Conservation (phyloP, 495 filamentous ascomycete species). For the Amniculicola lignicola region DNA sequence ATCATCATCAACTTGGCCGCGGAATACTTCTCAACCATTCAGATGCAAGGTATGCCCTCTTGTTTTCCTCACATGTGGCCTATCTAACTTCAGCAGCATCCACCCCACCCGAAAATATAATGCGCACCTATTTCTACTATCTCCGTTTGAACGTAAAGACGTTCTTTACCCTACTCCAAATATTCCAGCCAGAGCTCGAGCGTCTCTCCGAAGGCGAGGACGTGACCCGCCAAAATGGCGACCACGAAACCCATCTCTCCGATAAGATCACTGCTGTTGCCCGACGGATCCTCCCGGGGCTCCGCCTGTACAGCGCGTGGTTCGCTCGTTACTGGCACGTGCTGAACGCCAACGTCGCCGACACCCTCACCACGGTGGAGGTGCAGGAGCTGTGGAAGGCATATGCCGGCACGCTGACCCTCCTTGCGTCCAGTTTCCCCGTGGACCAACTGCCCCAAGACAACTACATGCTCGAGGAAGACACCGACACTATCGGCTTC, state of each 20-base stretch:
- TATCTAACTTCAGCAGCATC: slow-evolving; percentile 36
- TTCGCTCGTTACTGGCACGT: slow-evolving; percentile 53
- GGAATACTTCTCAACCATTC: slow-evolving; percentile 63
- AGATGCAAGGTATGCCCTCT: slow-evolving; percentile 54
- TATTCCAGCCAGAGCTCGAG: slow-evolving; percentile 66
- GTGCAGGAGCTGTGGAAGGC: slow-evolving; percentile 68
- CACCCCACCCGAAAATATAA: slow-evolving; percentile 31
- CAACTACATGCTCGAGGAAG: slow-evolving; percentile 72
- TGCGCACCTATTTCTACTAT: slow-evolving; percentile 65
- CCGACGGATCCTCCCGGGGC: slow-evolving; percentile 63
- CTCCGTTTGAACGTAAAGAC: slow-evolving; percentile 79
- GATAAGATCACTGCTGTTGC: slow-evolving; percentile 61
- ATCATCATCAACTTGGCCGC: slow-evolving; percentile 83
- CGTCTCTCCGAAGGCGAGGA: slow-evolving; percentile 49
- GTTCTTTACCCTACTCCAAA: slow-evolving; percentile 70
- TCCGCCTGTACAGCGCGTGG: slow-evolving; percentile 75
- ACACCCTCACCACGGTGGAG: slow-evolving; percentile 56
- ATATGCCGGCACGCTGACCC: slow-evolving; percentile 65
- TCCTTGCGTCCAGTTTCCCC: slow-evolving; percentile 60
- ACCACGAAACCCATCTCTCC: slow-evolving; percentile 38
- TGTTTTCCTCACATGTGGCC: background rate
- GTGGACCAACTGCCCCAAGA: slow-evolving; percentile 52
- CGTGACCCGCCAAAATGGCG: slow-evolving; percentile 40
- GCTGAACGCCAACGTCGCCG: slow-evolving; percentile 52
- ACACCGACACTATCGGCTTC: slow-evolving; percentile 73